Percentiles rank a stretch among this genome's conserved stretches.
These are phyloP conservation scores for Withania somnifera DNA, from an alignment of 305 asterid species.

Conservation along the genomic window DNA sequence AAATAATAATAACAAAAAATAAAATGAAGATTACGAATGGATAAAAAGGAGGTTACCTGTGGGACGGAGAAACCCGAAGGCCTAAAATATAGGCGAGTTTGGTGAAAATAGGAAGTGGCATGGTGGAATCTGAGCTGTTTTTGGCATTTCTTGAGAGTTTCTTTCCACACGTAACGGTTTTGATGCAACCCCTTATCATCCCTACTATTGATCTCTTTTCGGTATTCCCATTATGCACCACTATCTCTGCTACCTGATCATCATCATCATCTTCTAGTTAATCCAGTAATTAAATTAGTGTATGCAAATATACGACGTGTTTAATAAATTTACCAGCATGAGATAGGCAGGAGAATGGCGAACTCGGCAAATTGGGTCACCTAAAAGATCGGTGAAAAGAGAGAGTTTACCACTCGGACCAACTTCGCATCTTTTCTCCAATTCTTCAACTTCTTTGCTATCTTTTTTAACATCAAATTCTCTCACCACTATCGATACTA, in stretches of 20 bases:
- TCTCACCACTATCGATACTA: slow-evolving; percentile 45
- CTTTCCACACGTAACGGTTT: slow-evolving; percentile 71
- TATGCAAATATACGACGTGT: too few species aligned
- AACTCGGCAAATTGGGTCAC: slow-evolving; percentile 89
- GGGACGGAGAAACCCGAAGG: slow-evolving; percentile 80
- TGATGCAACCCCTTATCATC: slow-evolving; percentile 74
- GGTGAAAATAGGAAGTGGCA: slow-evolving; percentile 42
- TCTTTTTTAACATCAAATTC: slow-evolving; percentile 55
- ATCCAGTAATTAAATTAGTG: too few species aligned
- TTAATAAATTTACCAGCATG: slow-evolving; percentile 36
- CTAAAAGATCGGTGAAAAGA: slow-evolving; percentile 73
- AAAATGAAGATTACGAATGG: not conserved
- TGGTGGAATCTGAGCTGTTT: not conserved
- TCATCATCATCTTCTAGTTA: too few species aligned
- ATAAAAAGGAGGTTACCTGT: slow-evolving; percentile 30
- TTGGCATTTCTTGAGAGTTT: slow-evolving; percentile 27
- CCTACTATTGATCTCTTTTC: slow-evolving; percentile 65
- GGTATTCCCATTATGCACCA: slow-evolving; percentile 26
- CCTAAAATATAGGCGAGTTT: slow-evolving; percentile 77
- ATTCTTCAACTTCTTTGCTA: slow-evolving; percentile 45
- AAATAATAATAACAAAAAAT: too few species aligned
- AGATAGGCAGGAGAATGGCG: slow-evolving; percentile 77
- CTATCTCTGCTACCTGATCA: slow-evolving; percentile 77
- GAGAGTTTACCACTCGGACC: slow-evolving; percentile 68
- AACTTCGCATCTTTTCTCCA: slow-evolving; percentile 72